phyloP scores from a whole-genome alignment of 1,284 basidiomycete species.

The Phaffia rhodozyma region DNA sequence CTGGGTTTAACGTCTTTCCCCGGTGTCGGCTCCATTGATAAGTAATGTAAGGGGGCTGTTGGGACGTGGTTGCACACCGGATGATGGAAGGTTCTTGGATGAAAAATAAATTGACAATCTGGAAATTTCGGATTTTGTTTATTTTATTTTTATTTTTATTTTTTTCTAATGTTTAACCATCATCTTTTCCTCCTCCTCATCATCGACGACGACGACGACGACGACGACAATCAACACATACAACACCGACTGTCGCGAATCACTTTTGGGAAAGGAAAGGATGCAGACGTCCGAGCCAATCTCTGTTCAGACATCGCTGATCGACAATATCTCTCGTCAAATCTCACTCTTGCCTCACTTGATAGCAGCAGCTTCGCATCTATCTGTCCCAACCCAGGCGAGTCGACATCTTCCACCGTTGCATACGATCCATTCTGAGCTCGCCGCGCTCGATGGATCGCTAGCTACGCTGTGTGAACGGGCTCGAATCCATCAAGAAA shows the following conservation, averaged over 20 bases:
- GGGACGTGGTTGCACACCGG: neutral
- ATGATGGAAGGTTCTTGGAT: neutral
- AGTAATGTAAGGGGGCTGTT: neutral
- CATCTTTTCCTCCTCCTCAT: neutral
- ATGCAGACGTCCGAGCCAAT: neutral
- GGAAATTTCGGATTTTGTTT: neutral
- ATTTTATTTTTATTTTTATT: neutral
- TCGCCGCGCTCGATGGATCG: constrained; percentile 1
- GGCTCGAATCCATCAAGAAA: neutral
- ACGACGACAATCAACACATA: no score
- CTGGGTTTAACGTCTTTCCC: neutral
- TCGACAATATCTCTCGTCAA: constrained; percentile 5
- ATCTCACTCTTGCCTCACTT: neutral
- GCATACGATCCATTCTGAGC: neutral
- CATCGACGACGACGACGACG: neutral
- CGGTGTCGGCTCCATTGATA: neutral
- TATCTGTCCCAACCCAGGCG: neutral
- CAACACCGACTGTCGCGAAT: neutral
- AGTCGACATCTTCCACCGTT: neutral
- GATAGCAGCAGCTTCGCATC: neutral
- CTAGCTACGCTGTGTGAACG: constrained; percentile 10
- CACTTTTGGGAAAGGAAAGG: no score
- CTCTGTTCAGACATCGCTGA: neutral
- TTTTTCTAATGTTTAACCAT: neutral
- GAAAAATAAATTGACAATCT: neutral